Base-by-base conservation (phyloP, 2,329 filamentous ascomycete genomes). In the Pseudogymnoascus sp. region DNA sequence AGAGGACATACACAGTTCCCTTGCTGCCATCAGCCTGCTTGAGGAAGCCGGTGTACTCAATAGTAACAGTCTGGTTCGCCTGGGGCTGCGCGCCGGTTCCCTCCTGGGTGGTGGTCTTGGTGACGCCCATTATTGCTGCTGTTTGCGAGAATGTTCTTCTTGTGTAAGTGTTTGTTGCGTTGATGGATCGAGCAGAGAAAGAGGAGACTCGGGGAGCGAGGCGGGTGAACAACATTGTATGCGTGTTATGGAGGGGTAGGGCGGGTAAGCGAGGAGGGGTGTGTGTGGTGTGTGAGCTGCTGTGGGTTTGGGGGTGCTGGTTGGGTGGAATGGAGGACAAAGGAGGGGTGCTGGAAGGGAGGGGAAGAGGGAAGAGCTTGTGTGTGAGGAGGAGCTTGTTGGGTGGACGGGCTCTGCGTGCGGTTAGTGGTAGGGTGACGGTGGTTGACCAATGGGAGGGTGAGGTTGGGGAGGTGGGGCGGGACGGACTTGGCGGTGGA, bases 31-130 rank as follows among this genome's bases (percentile, higher is more conserved):
- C 77, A 21, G 79, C 72, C 72, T 96, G 88, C 78, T 89, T 89
- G 67, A 97, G 82, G 78, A 81, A 96, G 71, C 95, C 95, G 44
- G 89, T 95, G 83, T 97, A 97, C 78, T 95, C 86, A 73, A 97
- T 96, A 73, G 84, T 85, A 72, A 97, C 90, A 25, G 78, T 84
- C 75, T 97, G 86, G 68, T 90, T 89, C 14, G 73, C 71, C 68
- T 77, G 73, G 64, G 93, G 90, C 68, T 77, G 79, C 71, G 85
- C 75, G 64, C 82, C 81, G 71, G 82, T 82, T 72, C 93, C 93
- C 67, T 83, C 76, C 37, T 77, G 73, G 70, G 87, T 75, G 67
- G 84, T 76, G 60, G 81, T 82, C 81, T 91, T 96, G 65, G 80
- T 82, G 72, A 96, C 90, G 75, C 83, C 88, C 89, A 92, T 92